These are phyloP conservation scores for Pseudopyrenochaeta lycopersici DNA, from an alignment of 2,329 filamentous ascomycete species.

Conservation along the genomic window DNA sequence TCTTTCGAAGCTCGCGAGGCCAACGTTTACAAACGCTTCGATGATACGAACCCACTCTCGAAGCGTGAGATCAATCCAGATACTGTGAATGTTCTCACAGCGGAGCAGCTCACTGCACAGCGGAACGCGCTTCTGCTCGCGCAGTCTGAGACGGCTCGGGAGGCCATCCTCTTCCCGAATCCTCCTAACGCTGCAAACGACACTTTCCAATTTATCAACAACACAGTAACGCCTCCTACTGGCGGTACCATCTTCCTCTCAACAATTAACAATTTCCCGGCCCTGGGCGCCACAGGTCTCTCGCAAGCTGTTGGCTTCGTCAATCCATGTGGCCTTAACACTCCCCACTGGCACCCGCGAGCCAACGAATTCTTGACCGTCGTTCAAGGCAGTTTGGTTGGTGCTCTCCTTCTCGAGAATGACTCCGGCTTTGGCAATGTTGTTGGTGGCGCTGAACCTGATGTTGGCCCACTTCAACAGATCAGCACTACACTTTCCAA, in stretches of 20 bases:
- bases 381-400: conserved; percentile 45
- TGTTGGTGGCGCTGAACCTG: conserved; percentile 23
- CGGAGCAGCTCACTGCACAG: conserved; percentile 19
- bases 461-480: conserved; percentile 30
- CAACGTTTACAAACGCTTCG: conserved; percentile 7
- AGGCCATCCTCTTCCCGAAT: conserved; percentile 27
- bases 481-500: conserved; percentile 45
- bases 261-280: conserved; percentile 66
- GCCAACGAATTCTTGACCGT: conserved; percentile 53
- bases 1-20: conserved; percentile 7
- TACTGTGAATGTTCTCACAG: conserved; percentile 24
- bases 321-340: conserved; percentile 61
- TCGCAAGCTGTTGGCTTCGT: conserved; percentile 64
- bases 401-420: conserved; percentile 52
- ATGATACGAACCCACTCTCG: conserved; percentile 6
- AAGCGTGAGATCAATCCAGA: conserved; percentile 24
- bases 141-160: conserved; percentile 20
- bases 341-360: conserved; percentile 52
- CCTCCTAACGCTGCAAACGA: conserved; percentile 25
- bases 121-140: conserved; percentile 25
- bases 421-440: conserved; percentile 30
- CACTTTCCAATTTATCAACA: conserved; percentile 36
- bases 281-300: conserved; percentile 62
- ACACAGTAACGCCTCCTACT: conserved; percentile 43
- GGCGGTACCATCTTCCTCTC: conserved; percentile 62